Conservation (phyloP, 2,329 filamentous ascomycete species). For the Trichoderma koningiopsis region DNA sequence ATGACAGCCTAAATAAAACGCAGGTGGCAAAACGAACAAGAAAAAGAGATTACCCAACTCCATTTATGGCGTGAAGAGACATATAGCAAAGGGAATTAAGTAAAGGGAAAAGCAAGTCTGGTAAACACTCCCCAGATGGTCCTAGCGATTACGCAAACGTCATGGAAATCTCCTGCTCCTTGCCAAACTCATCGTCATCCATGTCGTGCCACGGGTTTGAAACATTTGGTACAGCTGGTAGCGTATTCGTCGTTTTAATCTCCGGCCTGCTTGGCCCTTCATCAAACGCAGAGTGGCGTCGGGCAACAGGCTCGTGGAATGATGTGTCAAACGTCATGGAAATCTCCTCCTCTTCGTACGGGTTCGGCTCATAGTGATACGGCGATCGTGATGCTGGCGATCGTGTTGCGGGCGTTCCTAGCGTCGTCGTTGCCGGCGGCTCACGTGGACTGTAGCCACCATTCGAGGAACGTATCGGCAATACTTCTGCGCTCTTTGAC, state of each 20-base stretch:
- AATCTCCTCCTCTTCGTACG: slow-evolving; percentile 58
- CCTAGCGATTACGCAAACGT: slow-evolving; percentile 67
- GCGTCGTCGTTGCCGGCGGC: not conserved
- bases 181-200: slow-evolving; percentile 68
- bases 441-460: slow-evolving; percentile 27
- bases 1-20: not conserved
- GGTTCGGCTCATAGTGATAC: slow-evolving; percentile 38
- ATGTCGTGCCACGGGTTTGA: slow-evolving; percentile 70
- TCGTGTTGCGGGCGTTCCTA: not conserved
- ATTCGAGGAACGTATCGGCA: slow-evolving; percentile 34
- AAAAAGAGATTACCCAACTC: slow-evolving; percentile 18
- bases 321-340: slow-evolving; percentile 74
- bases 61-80: slow-evolving; percentile 4
- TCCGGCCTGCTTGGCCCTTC: slow-evolving; percentile 36
- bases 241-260: slow-evolving; percentile 47
- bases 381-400: not conserved
- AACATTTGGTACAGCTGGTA: slow-evolving; percentile 52
- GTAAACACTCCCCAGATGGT: not conserved
- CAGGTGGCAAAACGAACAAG: not conserved
- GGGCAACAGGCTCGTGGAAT: slow-evolving; percentile 42
- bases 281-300: slow-evolving; percentile 3
- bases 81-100: not conserved
- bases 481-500: slow-evolving; percentile 50
- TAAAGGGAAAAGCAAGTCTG: not conserved
- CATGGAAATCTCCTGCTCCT: slow-evolving; percentile 76